phyloP scores from a whole-genome alignment of 192 early-diverging fungal species.

The Linnemannia hyalina region DNA sequence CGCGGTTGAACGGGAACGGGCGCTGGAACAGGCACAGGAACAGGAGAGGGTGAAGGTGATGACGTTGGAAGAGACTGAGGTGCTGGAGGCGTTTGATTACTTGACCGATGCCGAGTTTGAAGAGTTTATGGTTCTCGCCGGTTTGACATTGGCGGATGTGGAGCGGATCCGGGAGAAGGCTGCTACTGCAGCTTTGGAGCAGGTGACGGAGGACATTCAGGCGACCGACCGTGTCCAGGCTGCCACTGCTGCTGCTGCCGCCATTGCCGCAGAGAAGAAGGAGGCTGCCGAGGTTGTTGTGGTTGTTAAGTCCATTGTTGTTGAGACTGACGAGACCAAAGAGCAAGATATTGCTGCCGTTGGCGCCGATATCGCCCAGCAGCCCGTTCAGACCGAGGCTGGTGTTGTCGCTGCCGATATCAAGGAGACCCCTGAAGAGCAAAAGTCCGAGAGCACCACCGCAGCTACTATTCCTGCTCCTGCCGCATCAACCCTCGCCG shows the following conservation, averaged over 20 bases:
- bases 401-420: background rate
- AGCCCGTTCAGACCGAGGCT: background rate
- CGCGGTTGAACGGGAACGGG: background rate
- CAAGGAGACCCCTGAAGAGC: background rate
- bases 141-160: conserved; percentile 38
- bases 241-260: background rate
- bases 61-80: conserved; percentile 47
- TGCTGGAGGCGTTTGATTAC: conserved; percentile 53
- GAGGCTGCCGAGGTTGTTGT: background rate
- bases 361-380: too few species aligned
- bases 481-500: background rate
- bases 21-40: background rate
- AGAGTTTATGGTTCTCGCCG: conserved; percentile 39
- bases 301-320: too few species aligned
- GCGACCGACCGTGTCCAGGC: background rate
- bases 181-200: conserved; percentile 23
- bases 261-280: background rate
- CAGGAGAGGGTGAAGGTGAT: background rate
- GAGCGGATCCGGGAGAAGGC: conserved; percentile 45
- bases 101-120: conserved; percentile 40
- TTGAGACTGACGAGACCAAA: background rate
- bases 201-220: conserved; percentile 47
- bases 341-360: background rate
- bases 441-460: too few species aligned
- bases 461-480: background rate